phyloP scores from a whole-genome alignment of 2,329 filamentous ascomycete genomes.

The Arthrobotrys iridis region DNA sequence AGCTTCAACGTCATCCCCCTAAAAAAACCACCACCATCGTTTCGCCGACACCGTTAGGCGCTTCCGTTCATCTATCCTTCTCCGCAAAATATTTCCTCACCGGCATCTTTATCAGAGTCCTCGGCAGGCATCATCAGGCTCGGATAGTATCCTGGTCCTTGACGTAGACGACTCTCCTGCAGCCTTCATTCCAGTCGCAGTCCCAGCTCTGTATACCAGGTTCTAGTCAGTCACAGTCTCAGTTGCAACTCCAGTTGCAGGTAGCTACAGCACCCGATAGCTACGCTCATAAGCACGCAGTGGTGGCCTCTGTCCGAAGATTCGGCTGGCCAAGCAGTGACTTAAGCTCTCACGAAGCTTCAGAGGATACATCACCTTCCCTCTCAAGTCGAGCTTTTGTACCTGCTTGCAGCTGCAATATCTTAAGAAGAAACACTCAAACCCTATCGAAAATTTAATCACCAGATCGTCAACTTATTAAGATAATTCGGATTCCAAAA shows the following conservation, averaged over 20 bases:
- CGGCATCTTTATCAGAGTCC: neutral
- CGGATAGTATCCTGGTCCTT: conserved; percentile 10
- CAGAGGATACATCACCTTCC: conserved; percentile 3
- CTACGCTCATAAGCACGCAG: conserved; percentile 15
- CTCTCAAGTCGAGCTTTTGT: conserved; percentile 28
- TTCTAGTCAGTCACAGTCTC: too few relatives aligned
- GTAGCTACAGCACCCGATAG: neutral
- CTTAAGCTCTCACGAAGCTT: conserved; percentile 34
- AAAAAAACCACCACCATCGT: neutral
- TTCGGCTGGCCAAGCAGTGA: conserved; percentile 26
- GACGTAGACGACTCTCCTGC: neutral
- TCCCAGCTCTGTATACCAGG: neutral
- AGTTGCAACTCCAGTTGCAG: neutral
- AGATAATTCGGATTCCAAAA: conserved; percentile 14
- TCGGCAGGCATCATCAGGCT: neutral
- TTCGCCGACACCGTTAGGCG: neutral
- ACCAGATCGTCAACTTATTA: conserved; percentile 6
- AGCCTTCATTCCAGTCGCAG: neutral
- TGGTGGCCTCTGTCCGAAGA: conserved; percentile 32
- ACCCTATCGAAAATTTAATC: neutral
- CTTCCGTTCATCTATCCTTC: too few relatives aligned
- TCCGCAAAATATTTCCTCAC: neutral
- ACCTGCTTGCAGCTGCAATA: conserved; percentile 5
- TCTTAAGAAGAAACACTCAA: neutral
- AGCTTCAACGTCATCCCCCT: neutral